Percentiles rank a stretch among this genome's conserved stretches.
Evolutionary conservation across 345 rosid genomes (phyloP).

Genomic region (Melaleuca alternifolia): DNA sequence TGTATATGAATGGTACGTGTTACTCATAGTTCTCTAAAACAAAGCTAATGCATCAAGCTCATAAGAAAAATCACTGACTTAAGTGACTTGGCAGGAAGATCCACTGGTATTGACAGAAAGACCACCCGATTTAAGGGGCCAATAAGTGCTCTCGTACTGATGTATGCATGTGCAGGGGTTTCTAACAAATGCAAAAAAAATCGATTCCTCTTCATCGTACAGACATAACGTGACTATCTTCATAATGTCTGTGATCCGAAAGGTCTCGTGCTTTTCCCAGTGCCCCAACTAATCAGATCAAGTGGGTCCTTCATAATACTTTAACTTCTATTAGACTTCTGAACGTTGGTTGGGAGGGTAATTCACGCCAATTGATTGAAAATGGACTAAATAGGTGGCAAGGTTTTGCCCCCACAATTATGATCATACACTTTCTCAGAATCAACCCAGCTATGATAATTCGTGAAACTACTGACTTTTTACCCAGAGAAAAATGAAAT

Average conservation of each 20-base stretch:
- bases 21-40: neutral
- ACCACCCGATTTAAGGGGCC: neutral
- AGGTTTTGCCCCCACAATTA: neutral
- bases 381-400: neutral
- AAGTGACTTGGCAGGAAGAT: neutral
- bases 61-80: neutral
- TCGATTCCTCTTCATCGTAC: neutral
- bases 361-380: neutral
- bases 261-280: conserved; percentile 7
- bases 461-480: neutral
- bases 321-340: neutral
- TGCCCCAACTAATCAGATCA: conserved; percentile 12
- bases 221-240: neutral
- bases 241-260: neutral
- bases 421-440: neutral
- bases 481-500: neutral
- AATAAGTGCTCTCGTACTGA: neutral
- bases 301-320: conserved; percentile 11
- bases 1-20: neutral
- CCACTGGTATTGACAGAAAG: neutral
- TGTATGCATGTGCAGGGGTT: neutral
- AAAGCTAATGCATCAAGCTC: neutral
- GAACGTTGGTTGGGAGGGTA: conserved; percentile 2
- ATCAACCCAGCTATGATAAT: neutral
- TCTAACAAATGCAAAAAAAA: neutral